Evolutionary conservation across 768 basidiomycete species (phyloP).

Genomic region (Boletus rubropictus): DNA sequence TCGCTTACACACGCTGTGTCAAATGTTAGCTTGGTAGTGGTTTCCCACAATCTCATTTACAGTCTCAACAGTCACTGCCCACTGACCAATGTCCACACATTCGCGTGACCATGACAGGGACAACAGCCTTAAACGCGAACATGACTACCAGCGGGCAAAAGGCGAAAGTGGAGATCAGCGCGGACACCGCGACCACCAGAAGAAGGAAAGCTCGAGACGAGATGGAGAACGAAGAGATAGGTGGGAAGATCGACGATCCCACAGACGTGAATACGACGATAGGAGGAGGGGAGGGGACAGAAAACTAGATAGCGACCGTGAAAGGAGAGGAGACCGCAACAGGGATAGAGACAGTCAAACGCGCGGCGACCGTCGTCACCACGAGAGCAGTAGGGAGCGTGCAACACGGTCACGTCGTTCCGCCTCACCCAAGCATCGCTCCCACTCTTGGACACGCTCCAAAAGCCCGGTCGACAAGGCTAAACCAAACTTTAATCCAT

Average conservation of each 20-base stretch:
- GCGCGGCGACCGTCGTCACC: slow-evolving; percentile 24
- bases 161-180: slow-evolving; percentile 4
- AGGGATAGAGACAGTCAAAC: slow-evolving; percentile 38
- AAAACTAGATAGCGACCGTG: slow-evolving; percentile 10
- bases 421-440: slow-evolving; percentile 43
- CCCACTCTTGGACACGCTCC: slow-evolving; percentile 40
- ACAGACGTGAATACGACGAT: slow-evolving; percentile 20
- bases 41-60: slow-evolving; percentile 16
- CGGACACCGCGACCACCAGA: slow-evolving; percentile 10
- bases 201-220: slow-evolving; percentile 14
- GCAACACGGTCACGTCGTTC: slow-evolving; percentile 44
- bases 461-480: slow-evolving; percentile 48
- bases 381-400: slow-evolving; percentile 28
- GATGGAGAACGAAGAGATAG: slow-evolving; percentile 20
- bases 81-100: slow-evolving; percentile 12
- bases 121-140: slow-evolving; percentile 9
- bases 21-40: not conserved
- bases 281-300: slow-evolving; percentile 13
- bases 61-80: not conserved
- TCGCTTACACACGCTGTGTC: not conserved
- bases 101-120: slow-evolving; percentile 14
- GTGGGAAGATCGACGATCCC: slow-evolving; percentile 15
- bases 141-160: slow-evolving; percentile 10
- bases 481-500: slow-evolving; percentile 86
- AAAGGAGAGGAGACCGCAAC: slow-evolving; percentile 15